Base-by-base conservation (phyloP, 2,329 filamentous ascomycete genomes). In the Chrysoporthe deuterocubensis region DNA sequence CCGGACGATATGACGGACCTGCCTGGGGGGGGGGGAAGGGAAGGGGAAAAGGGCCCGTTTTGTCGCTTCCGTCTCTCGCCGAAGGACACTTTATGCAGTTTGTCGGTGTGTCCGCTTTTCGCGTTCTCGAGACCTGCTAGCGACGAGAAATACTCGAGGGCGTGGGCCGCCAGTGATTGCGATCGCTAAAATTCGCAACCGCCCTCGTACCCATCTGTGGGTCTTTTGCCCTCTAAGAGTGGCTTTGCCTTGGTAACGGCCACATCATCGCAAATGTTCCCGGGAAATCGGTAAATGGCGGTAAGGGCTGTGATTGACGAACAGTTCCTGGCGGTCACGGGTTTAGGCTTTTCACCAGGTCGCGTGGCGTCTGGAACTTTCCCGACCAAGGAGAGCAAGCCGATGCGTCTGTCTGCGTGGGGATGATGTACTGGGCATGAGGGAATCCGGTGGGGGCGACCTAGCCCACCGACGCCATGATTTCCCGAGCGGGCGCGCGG, bases 271-370 rank as follows among this genome's bases (percentile, higher is more conserved):
- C 13, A 3, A 61, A 6, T 21, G 34, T 18, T 43, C 61, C 50
- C 50, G 34, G 48, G 32, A 54, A 54, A 6, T n/a, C 32, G 59
- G 59, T 62, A 62, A 62, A 62, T 62, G 59, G 59, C 59, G 59
- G 59, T 62, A 46, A 62, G 59, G 16, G 59, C 44, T 48, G 26
- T 62, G 59, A 14, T 63, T 63, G 48, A 54, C 61, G 37, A 54
- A 48, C 61, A 63, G 48, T 43, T 42, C 34, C 43, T 48, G 63
- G 52, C 63, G 56, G 61, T 63, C 61, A 63, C 61, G 46, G 48
- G 61, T 42, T 44, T 32, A 13, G 14, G 50, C 13, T 11, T 21
- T 42, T 14, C n/a, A 21, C 9, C 8, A 32, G 34, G 9, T 43
- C n/a, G n/a, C 34, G n/a, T 21, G 57, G n/a, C 34, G 46, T 16